Evolutionary conservation across 2,329 filamentous ascomycete species (phyloP).

Genomic region (Neofusicoccum ribis): DNA sequence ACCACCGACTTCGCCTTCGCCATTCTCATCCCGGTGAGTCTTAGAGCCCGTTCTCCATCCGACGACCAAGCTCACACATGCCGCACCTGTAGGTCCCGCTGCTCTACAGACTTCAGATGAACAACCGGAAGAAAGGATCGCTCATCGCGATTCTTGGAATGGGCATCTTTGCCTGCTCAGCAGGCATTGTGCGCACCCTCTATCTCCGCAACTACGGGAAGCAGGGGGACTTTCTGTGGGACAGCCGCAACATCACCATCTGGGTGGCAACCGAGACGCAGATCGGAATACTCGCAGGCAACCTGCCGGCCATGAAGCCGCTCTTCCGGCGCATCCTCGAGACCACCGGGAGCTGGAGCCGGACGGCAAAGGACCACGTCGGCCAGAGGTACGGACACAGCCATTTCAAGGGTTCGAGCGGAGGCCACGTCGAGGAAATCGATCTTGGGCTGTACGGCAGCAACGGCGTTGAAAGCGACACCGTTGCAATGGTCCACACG

Average conservation of each 20-base stretch:
- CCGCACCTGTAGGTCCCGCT: slow-evolving; percentile 32
- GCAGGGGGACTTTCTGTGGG: slow-evolving; percentile 40
- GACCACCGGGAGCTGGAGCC: slow-evolving; percentile 21
- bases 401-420: not conserved
- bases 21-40: slow-evolving; percentile 36
- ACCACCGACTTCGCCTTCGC: slow-evolving; percentile 45
- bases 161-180: slow-evolving; percentile 37
- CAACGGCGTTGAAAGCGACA: not conserved
- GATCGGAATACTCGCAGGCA: slow-evolving; percentile 47
- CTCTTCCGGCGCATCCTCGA: slow-evolving; percentile 42
- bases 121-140: slow-evolving; percentile 41
- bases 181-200: slow-evolving; percentile 43
- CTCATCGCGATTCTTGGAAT: slow-evolving; percentile 41
- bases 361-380: not conserved
- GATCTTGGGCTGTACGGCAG: not conserved
- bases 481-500: not conserved
- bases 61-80: too few relatives aligned
- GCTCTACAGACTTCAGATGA: slow-evolving; percentile 44
- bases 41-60: not conserved
- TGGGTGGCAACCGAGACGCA: slow-evolving; percentile 48
- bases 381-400: not conserved
- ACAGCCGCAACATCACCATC: slow-evolving; percentile 49
- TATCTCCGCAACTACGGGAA: slow-evolving; percentile 40
- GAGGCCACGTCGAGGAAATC: not conserved
- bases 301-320: slow-evolving; percentile 46